phyloP scores from a whole-genome alignment of 2,329 filamentous ascomycete species.

The Ceratocystis destructans region DNA sequence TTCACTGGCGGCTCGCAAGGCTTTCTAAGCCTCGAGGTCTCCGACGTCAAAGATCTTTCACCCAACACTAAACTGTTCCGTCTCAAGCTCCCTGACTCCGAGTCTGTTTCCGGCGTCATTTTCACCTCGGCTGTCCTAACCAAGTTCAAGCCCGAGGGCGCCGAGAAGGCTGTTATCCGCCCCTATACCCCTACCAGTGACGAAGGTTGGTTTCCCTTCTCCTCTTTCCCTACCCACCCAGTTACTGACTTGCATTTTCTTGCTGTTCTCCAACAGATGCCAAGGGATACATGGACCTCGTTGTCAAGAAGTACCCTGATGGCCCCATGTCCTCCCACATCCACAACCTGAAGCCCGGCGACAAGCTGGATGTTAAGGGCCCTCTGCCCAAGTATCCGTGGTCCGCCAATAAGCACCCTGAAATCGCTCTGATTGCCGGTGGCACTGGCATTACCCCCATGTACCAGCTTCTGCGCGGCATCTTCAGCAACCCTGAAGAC shows the following conservation, averaged over 20 bases:
- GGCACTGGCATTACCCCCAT: conserved; percentile 96
- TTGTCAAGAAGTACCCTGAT: conserved; percentile 82
- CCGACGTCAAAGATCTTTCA: conserved; percentile 66
- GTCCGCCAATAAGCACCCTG: conserved; percentile 81
- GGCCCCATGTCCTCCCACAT: conserved; percentile 88
- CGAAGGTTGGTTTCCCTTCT: conserved; percentile 42
- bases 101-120: conserved; percentile 69
- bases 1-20: conserved; percentile 81
- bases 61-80: conserved; percentile 90
- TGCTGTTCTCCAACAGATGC: conserved; percentile 37
- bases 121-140: conserved; percentile 81
- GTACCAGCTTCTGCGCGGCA: conserved; percentile 83
- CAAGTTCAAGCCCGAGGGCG: conserved; percentile 74
- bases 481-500: conserved; percentile 93
- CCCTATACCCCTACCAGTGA: conserved; percentile 90
- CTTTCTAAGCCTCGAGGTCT: conserved; percentile 68
- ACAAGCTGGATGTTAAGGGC: conserved; percentile 83
- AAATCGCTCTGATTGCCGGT: conserved; percentile 78
- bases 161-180: conserved; percentile 73
- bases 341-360: conserved; percentile 67
- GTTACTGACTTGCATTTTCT: conserved; percentile 6
- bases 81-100: conserved; percentile 72
- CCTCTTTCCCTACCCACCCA: neutral
- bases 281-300: conserved; percentile 69
- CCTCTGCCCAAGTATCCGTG: conserved; percentile 89